These are phyloP conservation scores for Pseudocercospora cruenta DNA, from an alignment of 2,329 filamentous ascomycete genomes.

Conservation along the genomic window DNA sequence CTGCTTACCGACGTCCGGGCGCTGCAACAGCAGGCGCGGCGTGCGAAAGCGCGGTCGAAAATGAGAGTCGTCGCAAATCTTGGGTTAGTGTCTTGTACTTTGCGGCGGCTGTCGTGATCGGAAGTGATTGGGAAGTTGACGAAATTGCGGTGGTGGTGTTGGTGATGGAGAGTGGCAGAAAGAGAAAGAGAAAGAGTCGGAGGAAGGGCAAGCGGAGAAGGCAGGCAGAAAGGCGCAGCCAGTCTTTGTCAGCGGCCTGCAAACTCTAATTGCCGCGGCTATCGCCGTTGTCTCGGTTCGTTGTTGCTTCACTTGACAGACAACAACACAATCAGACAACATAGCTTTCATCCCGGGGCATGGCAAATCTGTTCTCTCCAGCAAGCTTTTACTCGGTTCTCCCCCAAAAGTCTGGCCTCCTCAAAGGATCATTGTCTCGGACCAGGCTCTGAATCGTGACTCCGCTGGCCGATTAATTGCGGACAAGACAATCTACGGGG, in stretches of 20 bases:
- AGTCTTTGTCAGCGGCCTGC: neutral
- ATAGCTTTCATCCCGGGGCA: too few relatives aligned
- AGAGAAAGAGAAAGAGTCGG: neutral
- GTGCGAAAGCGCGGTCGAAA: conserved; percentile 4
- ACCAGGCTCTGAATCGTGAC: too few relatives aligned
- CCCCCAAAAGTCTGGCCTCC: too few relatives aligned
- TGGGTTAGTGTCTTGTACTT: neutral
- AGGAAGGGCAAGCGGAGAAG: neutral
- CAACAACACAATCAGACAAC: neutral
- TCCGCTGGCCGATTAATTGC: too few relatives aligned
- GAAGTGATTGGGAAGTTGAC: neutral
- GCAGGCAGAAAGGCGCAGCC: neutral
- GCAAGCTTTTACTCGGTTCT: too few relatives aligned
- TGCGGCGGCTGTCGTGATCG: neutral
- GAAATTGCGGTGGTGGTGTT: neutral
- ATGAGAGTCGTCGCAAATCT: conserved; percentile 1
- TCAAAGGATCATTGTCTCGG: too few relatives aligned
- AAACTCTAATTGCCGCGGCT: neutral
- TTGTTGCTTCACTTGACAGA: neutral
- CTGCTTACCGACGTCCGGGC: conserved; percentile 15
- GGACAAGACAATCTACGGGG: too few relatives aligned
- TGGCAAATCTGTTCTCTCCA: neutral
- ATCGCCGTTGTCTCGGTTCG: neutral
- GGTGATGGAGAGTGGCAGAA: neutral
- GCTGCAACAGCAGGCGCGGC: conserved; percentile 15